These are phyloP conservation scores for Saturnispora zaruensis DNA, from an alignment of 805 yeast genomes.

Conservation along the genomic window DNA sequence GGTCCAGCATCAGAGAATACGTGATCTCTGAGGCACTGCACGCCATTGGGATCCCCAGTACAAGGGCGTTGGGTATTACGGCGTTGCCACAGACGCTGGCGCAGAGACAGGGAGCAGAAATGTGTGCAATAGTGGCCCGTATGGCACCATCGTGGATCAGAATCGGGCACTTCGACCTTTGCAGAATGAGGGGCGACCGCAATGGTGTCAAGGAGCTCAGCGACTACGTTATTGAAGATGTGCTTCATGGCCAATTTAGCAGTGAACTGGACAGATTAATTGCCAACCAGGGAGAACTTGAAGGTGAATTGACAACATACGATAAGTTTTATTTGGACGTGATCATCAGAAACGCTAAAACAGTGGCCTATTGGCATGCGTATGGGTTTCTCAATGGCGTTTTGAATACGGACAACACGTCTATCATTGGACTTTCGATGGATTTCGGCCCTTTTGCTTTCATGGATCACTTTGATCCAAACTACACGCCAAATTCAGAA, in stretches of 20 bases:
- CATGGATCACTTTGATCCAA: conserved; percentile 75
- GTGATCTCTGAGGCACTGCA: conserved; percentile 73
- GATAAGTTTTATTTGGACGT: conserved; percentile 66
- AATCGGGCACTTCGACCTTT: conserved; percentile 80
- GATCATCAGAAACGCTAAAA: conserved; percentile 61
- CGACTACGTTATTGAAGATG: conserved; percentile 62
- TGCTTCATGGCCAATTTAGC: conserved; percentile 30
- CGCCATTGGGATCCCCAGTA: conserved; percentile 77
- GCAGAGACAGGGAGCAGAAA: conserved; percentile 59
- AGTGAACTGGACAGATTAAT: conserved; percentile 21
- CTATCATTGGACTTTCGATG: conserved; percentile 77
- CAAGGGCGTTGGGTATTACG: conserved; percentile 72
- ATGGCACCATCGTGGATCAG: conserved; percentile 84
- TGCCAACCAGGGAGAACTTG: not conserved
- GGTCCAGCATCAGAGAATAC: conserved; percentile 85
- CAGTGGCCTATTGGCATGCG: conserved; percentile 79
- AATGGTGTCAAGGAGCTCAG: conserved; percentile 52
- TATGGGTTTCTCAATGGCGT: conserved; percentile 95
- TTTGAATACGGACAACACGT: conserved; percentile 87
- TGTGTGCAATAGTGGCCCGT: conserved; percentile 78
- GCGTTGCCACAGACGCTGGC: conserved; percentile 71
- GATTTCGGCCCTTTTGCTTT: conserved; percentile 95
- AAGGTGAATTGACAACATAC: conserved; percentile 42
- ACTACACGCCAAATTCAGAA: conserved; percentile 84
- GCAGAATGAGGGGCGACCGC: conserved; percentile 64